Evolutionary conservation across 1,284 basidiomycete genomes (phyloP).

Genomic region (Fereydounia khargensis): DNA sequence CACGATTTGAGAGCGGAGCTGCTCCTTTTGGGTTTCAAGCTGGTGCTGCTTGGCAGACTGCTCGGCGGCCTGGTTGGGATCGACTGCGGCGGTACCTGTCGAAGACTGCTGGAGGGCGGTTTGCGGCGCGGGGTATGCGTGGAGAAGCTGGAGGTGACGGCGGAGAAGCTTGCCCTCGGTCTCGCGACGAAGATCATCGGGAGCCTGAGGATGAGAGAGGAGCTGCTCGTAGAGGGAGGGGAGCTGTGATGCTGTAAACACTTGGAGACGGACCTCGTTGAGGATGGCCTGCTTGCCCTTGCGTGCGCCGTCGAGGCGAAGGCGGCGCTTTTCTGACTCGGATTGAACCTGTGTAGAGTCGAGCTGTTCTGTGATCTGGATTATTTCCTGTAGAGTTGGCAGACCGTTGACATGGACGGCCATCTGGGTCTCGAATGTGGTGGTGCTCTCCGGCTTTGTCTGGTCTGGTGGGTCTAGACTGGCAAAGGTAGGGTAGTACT

Average conservation of each 20-base stretch:
- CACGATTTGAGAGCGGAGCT: slow-evolving; percentile 66
- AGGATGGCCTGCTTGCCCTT: slow-evolving; percentile 34
- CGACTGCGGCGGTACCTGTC: slow-evolving; percentile 23
- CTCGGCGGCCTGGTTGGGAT: slow-evolving; percentile 12
- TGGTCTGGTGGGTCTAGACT: slow-evolving; percentile 72
- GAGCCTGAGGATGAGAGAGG: slow-evolving; percentile 36
- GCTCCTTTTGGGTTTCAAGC: slow-evolving; percentile 59
- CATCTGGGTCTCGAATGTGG: slow-evolving; percentile 63
- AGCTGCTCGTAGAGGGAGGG: slow-evolving; percentile 48
- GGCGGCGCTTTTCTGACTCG: slow-evolving; percentile 41
- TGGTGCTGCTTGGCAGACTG: slow-evolving; percentile 11
- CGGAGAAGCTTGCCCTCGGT: slow-evolving; percentile 43
- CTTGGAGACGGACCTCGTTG: slow-evolving; percentile 33
- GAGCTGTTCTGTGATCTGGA: slow-evolving; percentile 30
- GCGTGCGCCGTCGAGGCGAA: slow-evolving; percentile 43
- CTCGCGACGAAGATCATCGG: slow-evolving; percentile 41
- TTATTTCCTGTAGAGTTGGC: slow-evolving; percentile 40
- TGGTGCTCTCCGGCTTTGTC: slow-evolving; percentile 65
- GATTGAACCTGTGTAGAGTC: slow-evolving; percentile 40
- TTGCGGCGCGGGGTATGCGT: slow-evolving; percentile 23
- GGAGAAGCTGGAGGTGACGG: slow-evolving; percentile 28
- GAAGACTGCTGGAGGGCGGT: slow-evolving; percentile 7
- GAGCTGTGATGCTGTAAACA: slow-evolving; percentile 26
- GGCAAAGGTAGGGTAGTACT: slow-evolving; percentile 67
- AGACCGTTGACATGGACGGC: slow-evolving; percentile 66